These are phyloP conservation scores for Pseudogymnoascus sp. DNA, from an alignment of 2,329 filamentous ascomycete species.

Conservation along the genomic window DNA sequence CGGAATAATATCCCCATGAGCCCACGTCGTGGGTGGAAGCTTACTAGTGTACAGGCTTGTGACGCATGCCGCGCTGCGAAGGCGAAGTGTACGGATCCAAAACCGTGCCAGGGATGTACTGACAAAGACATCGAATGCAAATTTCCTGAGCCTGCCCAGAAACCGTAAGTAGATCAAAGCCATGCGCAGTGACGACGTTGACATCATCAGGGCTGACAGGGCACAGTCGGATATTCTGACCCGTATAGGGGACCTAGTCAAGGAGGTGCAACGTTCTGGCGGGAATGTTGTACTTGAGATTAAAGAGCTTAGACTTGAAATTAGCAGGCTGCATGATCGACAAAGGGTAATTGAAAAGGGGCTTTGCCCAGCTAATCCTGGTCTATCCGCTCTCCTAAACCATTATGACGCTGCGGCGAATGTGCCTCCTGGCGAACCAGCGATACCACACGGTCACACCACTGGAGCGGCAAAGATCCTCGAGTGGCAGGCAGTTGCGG, in stretches of 20 bases:
- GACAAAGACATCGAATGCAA: not conserved
- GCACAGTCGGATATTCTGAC: conserved; percentile 52
- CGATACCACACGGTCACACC: not conserved
- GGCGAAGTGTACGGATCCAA: not conserved
- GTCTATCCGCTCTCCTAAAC: not conserved
- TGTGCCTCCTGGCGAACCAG: not conserved
- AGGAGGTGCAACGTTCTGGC: conserved; percentile 17
- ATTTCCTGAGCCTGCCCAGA: not conserved
- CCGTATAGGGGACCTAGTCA: conserved; percentile 21
- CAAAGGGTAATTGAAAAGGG: not conserved
- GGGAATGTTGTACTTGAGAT: not conserved
- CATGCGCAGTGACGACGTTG: conserved; percentile 17
- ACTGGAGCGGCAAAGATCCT: not conserved
- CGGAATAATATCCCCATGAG: conserved; percentile 25
- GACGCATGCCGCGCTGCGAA: not conserved
- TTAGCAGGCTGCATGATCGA: not conserved
- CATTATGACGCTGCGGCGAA: not conserved
- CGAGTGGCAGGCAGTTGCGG: not conserved
- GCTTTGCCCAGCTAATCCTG: not conserved
- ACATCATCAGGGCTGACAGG: conserved; percentile 30
- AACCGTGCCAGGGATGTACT: not conserved
- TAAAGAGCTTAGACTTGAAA: not conserved
- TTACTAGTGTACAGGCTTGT: not conserved
- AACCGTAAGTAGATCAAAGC: conserved; percentile 27
- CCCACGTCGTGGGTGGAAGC: conserved; percentile 6